Percentiles rank a stretch among this genome's conserved stretches.
These are phyloP conservation scores for Falciphora oryzae DNA, from an alignment of 2,329 filamentous ascomycete genomes.

Conservation along the genomic window DNA sequence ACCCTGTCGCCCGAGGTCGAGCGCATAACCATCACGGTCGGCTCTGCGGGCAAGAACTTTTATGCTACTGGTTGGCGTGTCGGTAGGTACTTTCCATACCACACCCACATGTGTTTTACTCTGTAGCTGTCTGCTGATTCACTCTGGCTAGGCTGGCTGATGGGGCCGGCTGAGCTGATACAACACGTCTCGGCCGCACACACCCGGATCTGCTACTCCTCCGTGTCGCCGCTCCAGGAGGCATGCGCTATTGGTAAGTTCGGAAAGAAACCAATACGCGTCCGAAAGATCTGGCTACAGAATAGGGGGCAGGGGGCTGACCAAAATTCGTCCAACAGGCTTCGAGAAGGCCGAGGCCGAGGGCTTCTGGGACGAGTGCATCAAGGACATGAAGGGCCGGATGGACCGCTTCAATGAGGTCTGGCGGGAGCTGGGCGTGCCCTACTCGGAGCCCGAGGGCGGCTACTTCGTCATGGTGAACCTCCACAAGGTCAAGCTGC, in stretches of 20 bases:
- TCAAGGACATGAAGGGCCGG: conserved; percentile 84
- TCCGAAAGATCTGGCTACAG: conserved; percentile 6
- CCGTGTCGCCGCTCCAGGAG: conserved; percentile 89
- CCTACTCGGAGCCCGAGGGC: conserved; percentile 88
- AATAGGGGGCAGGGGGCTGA: neutral
- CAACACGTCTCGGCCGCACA: conserved; percentile 89
- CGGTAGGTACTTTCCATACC: conserved; percentile 29
- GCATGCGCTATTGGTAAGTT: conserved; percentile 70
- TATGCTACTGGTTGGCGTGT: conserved; percentile 97
- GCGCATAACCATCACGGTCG: conserved; percentile 83
- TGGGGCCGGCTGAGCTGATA: conserved; percentile 82
- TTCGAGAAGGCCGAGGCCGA: conserved; percentile 83
- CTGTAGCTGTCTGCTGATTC: neutral
- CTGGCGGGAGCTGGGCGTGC: conserved; percentile 68
- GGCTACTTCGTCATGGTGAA: conserved; percentile 98
- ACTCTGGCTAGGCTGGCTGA: conserved; percentile 63
- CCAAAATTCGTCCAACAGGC: conserved; percentile 28
- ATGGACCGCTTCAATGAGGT: conserved; percentile 81
- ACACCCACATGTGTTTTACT: neutral
- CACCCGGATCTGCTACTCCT: conserved; percentile 93
- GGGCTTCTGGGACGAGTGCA: conserved; percentile 82
- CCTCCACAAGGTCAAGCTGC: conserved; percentile 79
- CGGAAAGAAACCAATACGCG: neutral
- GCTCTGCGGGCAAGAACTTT: conserved; percentile 96
- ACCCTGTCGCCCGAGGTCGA: conserved; percentile 89